These are phyloP conservation scores for Geranium rotundifolium DNA, from an alignment of 345 rosid species.

Conservation along the genomic window DNA sequence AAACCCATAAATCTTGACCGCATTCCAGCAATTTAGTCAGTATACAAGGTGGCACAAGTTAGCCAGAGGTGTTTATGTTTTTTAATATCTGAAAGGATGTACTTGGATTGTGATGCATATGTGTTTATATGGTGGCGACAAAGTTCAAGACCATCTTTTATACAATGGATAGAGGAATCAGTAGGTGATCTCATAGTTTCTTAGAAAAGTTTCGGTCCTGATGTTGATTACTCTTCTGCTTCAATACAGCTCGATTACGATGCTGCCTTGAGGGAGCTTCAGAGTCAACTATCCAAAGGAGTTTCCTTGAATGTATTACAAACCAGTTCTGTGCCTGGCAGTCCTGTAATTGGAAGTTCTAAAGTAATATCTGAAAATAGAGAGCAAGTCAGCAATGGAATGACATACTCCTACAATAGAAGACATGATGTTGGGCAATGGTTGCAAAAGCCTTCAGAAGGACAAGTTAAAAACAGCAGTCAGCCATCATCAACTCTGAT, in stretches of 20 bases:
- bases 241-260: conserved; percentile 39
- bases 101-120: not conserved
- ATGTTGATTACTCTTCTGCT: conserved; percentile 4
- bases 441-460: conserved; percentile 32
- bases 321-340: conserved; percentile 4
- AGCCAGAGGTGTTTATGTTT: no score
- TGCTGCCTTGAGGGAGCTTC: conserved; percentile 42
- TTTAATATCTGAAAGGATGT: no score
- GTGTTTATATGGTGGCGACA: not conserved
- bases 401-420: conserved; percentile 16
- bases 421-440: conserved; percentile 37
- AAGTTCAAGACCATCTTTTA: not conserved
- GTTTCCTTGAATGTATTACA: conserved; percentile 32
- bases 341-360: conserved; percentile 13
- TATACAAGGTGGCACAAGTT: no score
- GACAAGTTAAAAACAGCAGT: conserved; percentile 19
- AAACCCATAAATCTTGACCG: no score
- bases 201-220: not conserved
- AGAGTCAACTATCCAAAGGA: conserved; percentile 33
- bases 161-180: not conserved
- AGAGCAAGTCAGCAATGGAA: conserved; percentile 10
- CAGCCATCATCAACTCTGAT: conserved; percentile 21
- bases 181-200: conserved; percentile 1
- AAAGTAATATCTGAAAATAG: conserved; percentile 11
- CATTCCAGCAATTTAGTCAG: no score